A percentile compares a stretch with the other conserved stretches of the same genome.
These are phyloP conservation scores for Vigna radiata DNA, from an alignment of 306 rosid species.

Conservation along the genomic window DNA sequence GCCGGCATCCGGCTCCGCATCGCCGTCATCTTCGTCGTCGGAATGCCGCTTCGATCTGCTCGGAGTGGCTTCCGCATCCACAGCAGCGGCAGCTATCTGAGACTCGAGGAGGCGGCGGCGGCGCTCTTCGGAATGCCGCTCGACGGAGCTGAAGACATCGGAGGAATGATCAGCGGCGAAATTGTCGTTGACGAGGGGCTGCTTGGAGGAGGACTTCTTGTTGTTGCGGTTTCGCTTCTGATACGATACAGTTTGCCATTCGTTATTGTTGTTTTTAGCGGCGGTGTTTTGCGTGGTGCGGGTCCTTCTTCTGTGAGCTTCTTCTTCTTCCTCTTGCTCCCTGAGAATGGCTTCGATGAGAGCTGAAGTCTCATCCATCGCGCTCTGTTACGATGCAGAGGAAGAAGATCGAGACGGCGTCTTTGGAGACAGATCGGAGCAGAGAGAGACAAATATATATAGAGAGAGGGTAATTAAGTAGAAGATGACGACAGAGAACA, in stretches of 20 bases:
- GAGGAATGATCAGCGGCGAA: conserved; percentile 34
- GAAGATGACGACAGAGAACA: conserved; percentile 11
- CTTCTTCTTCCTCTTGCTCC: conserved; percentile 58
- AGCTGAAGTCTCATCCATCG: conserved; percentile 73
- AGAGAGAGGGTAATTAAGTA: background rate
- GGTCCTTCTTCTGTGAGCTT: conserved; percentile 40
- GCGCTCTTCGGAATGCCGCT: conserved; percentile 62
- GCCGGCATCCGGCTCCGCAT: conserved; percentile 41
- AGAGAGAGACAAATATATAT: conserved; percentile 12
- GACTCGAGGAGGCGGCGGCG: conserved; percentile 49
- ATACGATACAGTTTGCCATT: conserved; percentile 71
- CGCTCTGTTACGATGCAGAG: background rate
- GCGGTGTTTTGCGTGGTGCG: background rate
- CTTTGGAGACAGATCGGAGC: conserved; percentile 14
- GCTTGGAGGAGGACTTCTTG: conserved; percentile 49
- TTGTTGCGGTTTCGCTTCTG: conserved; percentile 59
- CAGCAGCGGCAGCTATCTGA: conserved; percentile 41
- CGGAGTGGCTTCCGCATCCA: conserved; percentile 9
- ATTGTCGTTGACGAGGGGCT: conserved; percentile 4
- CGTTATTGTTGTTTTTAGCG: conserved; percentile 25
- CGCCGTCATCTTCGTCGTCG: conserved; percentile 45
- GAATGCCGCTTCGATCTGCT: conserved; percentile 58
- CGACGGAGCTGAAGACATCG: conserved; percentile 54
- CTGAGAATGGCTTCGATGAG: conserved; percentile 65
- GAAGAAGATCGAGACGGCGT: background rate